Evolutionary conservation across 257 asterid genomes (phyloP), one percentile per base, ranked within the genome.

Genomic region (Solanum pinnatisectum): DNA sequence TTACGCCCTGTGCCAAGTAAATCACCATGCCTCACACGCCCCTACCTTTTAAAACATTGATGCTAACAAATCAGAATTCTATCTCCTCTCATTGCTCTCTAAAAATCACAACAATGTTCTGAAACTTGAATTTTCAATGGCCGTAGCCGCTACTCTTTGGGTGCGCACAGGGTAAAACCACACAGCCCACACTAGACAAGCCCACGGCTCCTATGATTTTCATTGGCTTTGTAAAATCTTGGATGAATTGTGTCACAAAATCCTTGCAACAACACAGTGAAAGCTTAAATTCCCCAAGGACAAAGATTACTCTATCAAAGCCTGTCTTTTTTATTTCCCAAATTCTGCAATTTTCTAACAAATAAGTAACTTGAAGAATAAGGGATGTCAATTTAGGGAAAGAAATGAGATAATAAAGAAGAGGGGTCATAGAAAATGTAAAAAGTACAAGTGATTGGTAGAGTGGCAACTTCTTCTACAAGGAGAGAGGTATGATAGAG

Each of bases 391-490:
- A 76, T 42, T 63, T 84, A 68, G 87, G 22, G 68, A 40, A 23
- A 35, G 8, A 37, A 87, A 8, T 44, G 72, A 77, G 63, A 65
- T 37, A 84, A 88, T 89, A 25, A 82, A 79, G 42, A 60, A 49
- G 77, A 87, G 83, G 90, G 89, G 59, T 78, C 32, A 22, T 83
- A 67, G 83, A 89, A 79, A 88, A 87, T 87, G 89, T 90, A 68
- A 89, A 84, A 76, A 87, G 83, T 52, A 78, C 88, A 88, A 87
- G 81, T 88, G 89, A 90, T 90, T 88, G 94, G 95, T 92, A 83
- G 89, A 88, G 74, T 88, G 92, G 92, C 89, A 90, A 84, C 95
- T 92, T 94, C 88, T 87, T 30, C 91, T 68, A 87, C 90, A 95
- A 91, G 94, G 87, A 91, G 32, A 89, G 90, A 91, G 89, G 87